Evolutionary conservation across 768 basidiomycete genomes (phyloP).

Genomic region (Auricularia cornea): DNA sequence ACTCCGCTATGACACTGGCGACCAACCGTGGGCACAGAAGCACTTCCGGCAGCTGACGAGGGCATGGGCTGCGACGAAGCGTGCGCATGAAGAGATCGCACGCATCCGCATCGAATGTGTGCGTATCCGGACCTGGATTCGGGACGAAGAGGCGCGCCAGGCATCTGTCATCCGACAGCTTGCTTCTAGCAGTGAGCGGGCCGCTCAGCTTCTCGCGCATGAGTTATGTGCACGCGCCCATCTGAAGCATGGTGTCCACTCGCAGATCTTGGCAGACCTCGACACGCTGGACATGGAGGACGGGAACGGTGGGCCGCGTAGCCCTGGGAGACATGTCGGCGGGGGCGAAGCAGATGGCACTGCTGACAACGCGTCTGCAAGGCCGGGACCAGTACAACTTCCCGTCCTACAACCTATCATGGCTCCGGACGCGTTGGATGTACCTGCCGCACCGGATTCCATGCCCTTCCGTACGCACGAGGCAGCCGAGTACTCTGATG

Average conservation of each 20-base stretch:
- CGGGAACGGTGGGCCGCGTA: neutral
- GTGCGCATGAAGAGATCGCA: neutral
- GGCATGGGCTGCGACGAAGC: neutral
- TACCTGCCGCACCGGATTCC: too few species aligned
- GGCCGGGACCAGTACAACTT: too few species aligned
- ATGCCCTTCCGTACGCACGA: too few species aligned
- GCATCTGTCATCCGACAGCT: neutral
- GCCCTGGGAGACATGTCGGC: neutral
- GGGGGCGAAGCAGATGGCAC: too few species aligned
- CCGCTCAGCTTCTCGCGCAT: neutral
- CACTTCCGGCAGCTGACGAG: neutral
- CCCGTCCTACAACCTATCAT: too few species aligned
- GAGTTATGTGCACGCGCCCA: neutral
- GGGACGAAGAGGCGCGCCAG: neutral
- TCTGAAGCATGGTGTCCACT: neutral
- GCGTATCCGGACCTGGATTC: neutral
- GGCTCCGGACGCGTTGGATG: too few species aligned
- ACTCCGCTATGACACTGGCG: neutral
- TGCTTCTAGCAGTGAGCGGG: neutral
- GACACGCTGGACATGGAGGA: neutral
- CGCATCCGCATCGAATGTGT: neutral
- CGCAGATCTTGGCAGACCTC: neutral
- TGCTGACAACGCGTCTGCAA: too few species aligned
- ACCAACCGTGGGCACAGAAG: neutral
- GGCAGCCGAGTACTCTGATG: too few species aligned